Evolutionary conservation across 495 filamentous ascomycete genomes (phyloP).

Genomic region (Tuber borchii): DNA sequence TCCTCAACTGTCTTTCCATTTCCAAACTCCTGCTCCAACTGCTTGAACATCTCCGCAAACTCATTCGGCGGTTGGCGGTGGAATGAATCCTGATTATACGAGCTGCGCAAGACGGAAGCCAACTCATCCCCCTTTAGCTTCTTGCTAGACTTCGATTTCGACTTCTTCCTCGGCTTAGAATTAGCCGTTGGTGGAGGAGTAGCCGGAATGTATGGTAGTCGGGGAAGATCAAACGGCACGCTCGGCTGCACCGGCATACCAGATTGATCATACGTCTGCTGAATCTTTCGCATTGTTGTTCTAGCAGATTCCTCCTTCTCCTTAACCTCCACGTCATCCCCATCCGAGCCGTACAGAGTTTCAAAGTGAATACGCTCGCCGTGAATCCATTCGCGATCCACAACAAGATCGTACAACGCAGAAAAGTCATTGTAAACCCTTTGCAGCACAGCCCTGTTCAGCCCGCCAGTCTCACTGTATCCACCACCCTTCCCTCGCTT

Average conservation of each 20-base stretch:
- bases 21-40: conserved; percentile 71
- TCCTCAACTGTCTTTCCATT: conserved; percentile 66
- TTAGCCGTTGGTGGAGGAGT: conserved; percentile 53
- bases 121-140: conserved; percentile 75
- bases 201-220: conserved; percentile 52
- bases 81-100: conserved; percentile 65
- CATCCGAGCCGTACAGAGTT: conserved; percentile 45
- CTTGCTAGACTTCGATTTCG: conserved; percentile 54
- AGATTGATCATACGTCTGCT: conserved; percentile 80
- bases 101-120: conserved; percentile 60
- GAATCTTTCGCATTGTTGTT: conserved; percentile 59
- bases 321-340: conserved; percentile 43
- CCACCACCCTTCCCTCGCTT: conserved; percentile 78
- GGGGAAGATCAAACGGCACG: conserved; percentile 83
- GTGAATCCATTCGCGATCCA: conserved; percentile 61
- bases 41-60: conserved; percentile 73
- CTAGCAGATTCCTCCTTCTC: conserved; percentile 48
- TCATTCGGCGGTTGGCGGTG: conserved; percentile 53
- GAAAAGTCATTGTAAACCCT: conserved; percentile 81
- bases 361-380: conserved; percentile 43
- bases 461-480: conserved; percentile 68
- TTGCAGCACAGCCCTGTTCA: conserved; percentile 75
- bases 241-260: conserved; percentile 84
- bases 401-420: conserved; percentile 79
- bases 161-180: conserved; percentile 54